A percentile compares a stretch with the other conserved stretches of the same genome.
phyloP scores from a whole-genome alignment of 768 basidiomycete genomes.

The Baorangia bicolor region DNA sequence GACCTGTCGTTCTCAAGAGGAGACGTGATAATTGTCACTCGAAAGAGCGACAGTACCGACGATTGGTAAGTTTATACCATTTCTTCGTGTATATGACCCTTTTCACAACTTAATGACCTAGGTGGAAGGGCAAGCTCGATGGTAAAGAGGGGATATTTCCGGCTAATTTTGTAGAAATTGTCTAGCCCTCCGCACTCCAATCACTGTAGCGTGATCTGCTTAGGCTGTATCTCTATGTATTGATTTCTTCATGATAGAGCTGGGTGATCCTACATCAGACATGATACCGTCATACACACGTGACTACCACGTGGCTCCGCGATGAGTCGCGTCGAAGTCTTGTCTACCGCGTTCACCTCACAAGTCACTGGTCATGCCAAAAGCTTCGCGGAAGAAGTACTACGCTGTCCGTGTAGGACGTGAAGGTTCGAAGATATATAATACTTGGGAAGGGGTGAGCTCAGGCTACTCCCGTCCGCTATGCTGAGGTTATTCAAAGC shows the following conservation, averaged over 20 bases:
- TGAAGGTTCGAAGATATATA: conserved; percentile 56
- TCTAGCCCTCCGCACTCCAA: conserved; percentile 21
- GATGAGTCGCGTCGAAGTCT: background rate
- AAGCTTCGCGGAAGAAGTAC: conserved; percentile 40
- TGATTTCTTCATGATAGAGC: background rate
- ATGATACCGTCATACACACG: background rate
- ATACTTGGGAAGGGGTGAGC: conserved; percentile 59
- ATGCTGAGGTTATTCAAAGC: background rate
- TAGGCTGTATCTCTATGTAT: conserved; percentile 3
- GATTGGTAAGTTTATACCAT: conserved; percentile 55
- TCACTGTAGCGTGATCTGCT: background rate
- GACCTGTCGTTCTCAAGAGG: conserved; percentile 78
- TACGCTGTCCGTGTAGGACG: conserved; percentile 63
- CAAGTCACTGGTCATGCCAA: conserved; percentile 25
- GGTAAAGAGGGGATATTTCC: conserved; percentile 70
- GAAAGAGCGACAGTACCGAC: conserved; percentile 69
- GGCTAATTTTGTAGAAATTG: conserved; percentile 79
- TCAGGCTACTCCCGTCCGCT: background rate
- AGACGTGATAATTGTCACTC: conserved; percentile 65
- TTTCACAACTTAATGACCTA: conserved; percentile 23
- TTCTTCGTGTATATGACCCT: background rate
- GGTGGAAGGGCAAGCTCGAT: conserved; percentile 76
- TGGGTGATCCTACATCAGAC: background rate
- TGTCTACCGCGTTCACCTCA: background rate
- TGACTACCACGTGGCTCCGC: background rate